Percentiles rank a stretch among this genome's conserved stretches.
Evolutionary conservation across 2,329 filamentous ascomycete species (phyloP).

Genomic region (Zarea fungicola): DNA sequence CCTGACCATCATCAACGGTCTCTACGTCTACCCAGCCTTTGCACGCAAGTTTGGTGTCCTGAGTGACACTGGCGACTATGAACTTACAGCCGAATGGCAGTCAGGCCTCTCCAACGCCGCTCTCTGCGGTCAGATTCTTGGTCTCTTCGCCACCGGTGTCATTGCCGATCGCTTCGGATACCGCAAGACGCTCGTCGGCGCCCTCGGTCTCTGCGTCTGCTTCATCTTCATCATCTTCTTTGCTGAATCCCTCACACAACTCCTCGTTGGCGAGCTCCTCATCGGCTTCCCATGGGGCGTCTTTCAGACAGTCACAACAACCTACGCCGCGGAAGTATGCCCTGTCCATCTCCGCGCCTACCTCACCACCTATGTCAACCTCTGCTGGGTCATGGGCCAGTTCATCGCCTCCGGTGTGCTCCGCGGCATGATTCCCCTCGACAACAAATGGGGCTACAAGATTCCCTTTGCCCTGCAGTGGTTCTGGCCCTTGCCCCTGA

Average conservation of each 20-base stretch:
- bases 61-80: conserved; percentile 33
- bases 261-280: conserved; percentile 41
- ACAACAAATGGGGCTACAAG: conserved; percentile 35
- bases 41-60: conserved; percentile 34
- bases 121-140: conserved; percentile 44
- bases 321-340: conserved; percentile 45
- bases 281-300: conserved; percentile 43
- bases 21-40: conserved; percentile 37
- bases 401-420: conserved; percentile 35
- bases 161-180: conserved; percentile 43
- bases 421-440: conserved; percentile 27
- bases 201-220: conserved; percentile 31
- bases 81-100: conserved; percentile 48
- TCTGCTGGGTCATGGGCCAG: conserved; percentile 31
- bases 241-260: conserved; percentile 32
- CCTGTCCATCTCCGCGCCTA: conserved; percentile 43
- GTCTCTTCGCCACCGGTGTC: conserved; percentile 44
- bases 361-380: conserved; percentile 36
- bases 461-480: conserved; percentile 42
- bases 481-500: conserved; percentile 35
- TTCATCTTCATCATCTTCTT: conserved; percentile 49
- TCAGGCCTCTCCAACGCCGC: conserved; percentile 44
- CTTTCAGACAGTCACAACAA: conserved; percentile 42
- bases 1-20: conserved; percentile 31
- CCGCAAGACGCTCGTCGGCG: conserved; percentile 41